Conservation (phyloP, 1,284 basidiomycete genomes). For the Thecaphora thlaspeos region DNA sequence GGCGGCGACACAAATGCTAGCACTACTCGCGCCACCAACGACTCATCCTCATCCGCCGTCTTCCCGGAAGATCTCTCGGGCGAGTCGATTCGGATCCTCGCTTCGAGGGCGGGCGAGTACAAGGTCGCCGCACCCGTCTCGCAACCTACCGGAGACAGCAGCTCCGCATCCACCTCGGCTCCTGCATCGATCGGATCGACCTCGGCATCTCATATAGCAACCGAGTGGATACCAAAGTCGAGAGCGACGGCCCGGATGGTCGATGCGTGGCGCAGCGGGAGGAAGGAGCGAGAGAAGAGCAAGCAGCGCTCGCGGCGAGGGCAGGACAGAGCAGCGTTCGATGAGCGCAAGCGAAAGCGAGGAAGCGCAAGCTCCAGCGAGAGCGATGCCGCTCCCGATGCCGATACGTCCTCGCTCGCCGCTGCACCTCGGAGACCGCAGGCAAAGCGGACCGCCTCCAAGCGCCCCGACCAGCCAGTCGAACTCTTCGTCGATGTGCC, state of each 20-base stretch:
- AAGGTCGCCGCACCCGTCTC: slow-evolving; percentile 1
- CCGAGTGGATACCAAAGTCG: neutral
- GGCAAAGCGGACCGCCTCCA: neutral
- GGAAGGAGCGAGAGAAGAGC: neutral
- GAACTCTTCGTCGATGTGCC: neutral
- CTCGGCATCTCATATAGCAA: neutral
- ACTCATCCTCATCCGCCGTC: too few species aligned
- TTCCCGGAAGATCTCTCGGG: neutral
- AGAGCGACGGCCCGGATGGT: neutral
- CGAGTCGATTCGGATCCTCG: neutral
- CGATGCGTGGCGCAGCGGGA: neutral
- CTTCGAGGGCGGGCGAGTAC: neutral
- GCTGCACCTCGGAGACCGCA: too few species aligned
- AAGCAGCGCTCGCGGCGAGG: neutral
- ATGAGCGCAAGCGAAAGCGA: neutral
- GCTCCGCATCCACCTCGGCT: too few species aligned
- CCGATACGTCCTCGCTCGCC: too few species aligned
- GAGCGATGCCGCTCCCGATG: neutral
- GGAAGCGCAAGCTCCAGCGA: neutral
- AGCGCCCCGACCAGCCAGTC: neutral
- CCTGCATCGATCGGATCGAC: too few species aligned
- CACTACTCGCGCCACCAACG: too few species aligned
- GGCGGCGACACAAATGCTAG: neutral
- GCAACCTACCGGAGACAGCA: too few species aligned
- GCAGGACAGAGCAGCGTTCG: neutral